Evolutionary conservation across 768 basidiomycete genomes (phyloP).

Genomic region (Baorangia bicolor): DNA sequence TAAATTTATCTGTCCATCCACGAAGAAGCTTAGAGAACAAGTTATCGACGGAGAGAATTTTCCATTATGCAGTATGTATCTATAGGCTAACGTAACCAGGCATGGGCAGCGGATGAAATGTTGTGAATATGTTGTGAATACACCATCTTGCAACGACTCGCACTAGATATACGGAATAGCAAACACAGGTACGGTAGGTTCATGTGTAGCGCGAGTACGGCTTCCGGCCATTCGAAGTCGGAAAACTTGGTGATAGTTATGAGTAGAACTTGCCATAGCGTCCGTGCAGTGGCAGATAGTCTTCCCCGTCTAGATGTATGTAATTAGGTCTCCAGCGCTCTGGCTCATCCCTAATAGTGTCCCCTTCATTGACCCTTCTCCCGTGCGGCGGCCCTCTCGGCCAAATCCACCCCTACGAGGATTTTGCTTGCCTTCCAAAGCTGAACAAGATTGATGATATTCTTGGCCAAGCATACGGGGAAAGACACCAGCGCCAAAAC

Average conservation of each 20-base stretch:
- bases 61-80: constrained; percentile 18
- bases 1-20: too few species aligned
- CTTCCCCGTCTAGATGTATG: constrained; percentile 17
- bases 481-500: constrained; percentile 59
- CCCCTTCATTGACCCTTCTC: constrained; percentile 26
- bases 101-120: constrained; percentile 3
- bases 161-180: constrained; percentile 1
- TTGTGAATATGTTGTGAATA: constrained; percentile 9
- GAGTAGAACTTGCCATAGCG: constrained; percentile 7
- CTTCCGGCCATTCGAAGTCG: constrained; percentile 1
- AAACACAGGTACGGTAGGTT: constrained; percentile 10
- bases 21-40: neutral
- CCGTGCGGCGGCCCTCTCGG: constrained; percentile 72
- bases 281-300: constrained; percentile 6
- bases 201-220: constrained; percentile 1
- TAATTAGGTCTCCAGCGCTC: constrained; percentile 1
- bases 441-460: constrained; percentile 93
- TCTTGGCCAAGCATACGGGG: constrained; percentile 78
- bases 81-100: constrained; percentile 12
- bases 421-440: constrained; percentile 98
- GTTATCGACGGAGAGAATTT: neutral
- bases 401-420: constrained; percentile 89
- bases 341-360: neutral
- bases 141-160: constrained; percentile 14
- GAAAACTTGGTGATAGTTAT: constrained; percentile 13